Base-by-base conservation (phyloP, 176 grass and related monocot species). In the Bolboschoenus planiculmis region DNA sequence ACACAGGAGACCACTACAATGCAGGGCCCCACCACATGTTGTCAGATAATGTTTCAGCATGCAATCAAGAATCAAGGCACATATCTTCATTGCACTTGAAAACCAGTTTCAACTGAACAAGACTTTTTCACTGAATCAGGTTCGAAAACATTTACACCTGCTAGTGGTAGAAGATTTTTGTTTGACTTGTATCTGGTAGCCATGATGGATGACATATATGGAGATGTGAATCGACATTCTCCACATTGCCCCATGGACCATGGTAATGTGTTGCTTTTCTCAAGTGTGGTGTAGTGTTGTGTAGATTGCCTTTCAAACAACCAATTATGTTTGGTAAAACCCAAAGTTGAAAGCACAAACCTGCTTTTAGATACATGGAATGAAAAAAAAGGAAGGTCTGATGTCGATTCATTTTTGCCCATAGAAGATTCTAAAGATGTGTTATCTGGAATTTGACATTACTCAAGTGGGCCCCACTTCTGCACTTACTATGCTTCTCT, bases 341-440 rank as follows among this genome's bases (percentile, higher is more conserved):
- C 31, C 42, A 44, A 74, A 74, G 42, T 30, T 74, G 42, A 74
- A 74, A 47, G 70, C 42, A 47, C n/a, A 16, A 73, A 73, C 4
- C 68, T 29, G 40, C 68, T 73, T 73, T n/a, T 47, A 14, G 23
- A 16, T 74, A 29, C 70, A 74, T 74, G 42, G 8, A 27, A 74
- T 74, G 23, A 15, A 44, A 48, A 30, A 16, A 46, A 26, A 73
- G 0, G 44, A 13, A 26, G 9, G 67, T 24, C 67, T 73, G 67
- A 44, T 46, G 68, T 44, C 47, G 68, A 47, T 26, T 20, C n/a
- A 11, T 23, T 77, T 77, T 53, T 77, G 44, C 46, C 21, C 27
- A 29, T 50, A 75, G 71, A 76, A 53, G 43, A 77, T 77, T 50
- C 26, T 77, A 26, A 75, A 77, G 72, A 50, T 53, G 5, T 30